A percentile compares a stretch with the other conserved stretches of the same genome.
phyloP scores from a whole-genome alignment of 306 rosid species.

The Gastrolobium villosum region DNA sequence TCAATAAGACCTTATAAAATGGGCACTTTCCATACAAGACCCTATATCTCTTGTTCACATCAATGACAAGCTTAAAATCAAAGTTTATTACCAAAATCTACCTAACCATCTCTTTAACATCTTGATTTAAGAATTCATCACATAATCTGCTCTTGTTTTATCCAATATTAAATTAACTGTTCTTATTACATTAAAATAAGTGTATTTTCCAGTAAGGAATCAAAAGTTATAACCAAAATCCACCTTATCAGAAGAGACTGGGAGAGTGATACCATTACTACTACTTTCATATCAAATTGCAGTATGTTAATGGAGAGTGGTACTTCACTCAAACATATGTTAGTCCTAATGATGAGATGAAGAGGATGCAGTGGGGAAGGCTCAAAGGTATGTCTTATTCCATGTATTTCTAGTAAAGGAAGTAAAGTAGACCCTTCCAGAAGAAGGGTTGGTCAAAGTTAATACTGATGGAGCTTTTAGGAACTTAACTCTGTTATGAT shows the following conservation, averaged over 20 bases:
- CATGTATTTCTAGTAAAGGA: not conserved
- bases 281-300: not conserved
- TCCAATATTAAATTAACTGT: not conserved
- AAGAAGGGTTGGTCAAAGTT: not conserved
- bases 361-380: not conserved
- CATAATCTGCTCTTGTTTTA: constrained; percentile 18
- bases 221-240: constrained; percentile 7
- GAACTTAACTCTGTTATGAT: not conserved
- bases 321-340: not conserved
- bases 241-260: not conserved
- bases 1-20: not conserved
- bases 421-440: not conserved
- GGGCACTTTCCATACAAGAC: not conserved
- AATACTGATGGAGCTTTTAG: not conserved
- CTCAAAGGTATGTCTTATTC: not conserved
- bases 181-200: not conserved
- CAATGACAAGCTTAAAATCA: constrained; percentile 3
- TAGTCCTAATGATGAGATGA: not conserved
- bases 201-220: not conserved
- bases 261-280: not conserved
- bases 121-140: not conserved
- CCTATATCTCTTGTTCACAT: not conserved
- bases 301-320: not conserved
- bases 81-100: not conserved
- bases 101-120: not conserved